These are phyloP conservation scores for Melastoma candidum DNA, from an alignment of 441 rosid species.

Conservation along the genomic window DNA sequence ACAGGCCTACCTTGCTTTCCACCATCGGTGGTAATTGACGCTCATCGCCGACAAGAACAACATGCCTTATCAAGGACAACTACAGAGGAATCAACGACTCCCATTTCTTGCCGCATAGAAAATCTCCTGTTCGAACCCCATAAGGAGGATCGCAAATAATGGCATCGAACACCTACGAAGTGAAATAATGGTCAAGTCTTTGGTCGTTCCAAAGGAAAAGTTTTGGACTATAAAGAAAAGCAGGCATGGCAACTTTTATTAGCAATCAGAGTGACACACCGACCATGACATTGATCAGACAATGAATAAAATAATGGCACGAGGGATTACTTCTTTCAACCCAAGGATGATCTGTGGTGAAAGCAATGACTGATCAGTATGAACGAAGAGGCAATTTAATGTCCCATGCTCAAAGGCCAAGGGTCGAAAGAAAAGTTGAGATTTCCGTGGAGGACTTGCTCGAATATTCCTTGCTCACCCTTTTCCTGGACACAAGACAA, in stretches of 20 bases:
- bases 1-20: too few species aligned
- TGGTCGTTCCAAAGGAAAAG: not conserved
- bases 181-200: not conserved
- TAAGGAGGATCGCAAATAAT: conserved; percentile 93
- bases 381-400: not conserved
- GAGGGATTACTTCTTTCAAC: conserved; percentile 60
- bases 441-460: conserved; percentile 86
- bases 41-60: too few species aligned
- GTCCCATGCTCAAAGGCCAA: conserved; percentile 41
- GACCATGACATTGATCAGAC: not conserved
- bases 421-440: conserved; percentile 90
- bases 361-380: not conserved
- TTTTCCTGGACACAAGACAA: conserved; percentile 26
- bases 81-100: conserved; percentile 43
- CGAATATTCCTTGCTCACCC: conserved; percentile 80
- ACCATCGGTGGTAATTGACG: too few species aligned
- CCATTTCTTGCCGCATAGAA: conserved; percentile 49
- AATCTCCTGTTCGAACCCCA: conserved; percentile 87
- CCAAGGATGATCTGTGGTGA: conserved; percentile 82
- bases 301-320: not conserved
- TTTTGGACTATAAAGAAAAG: not conserved
- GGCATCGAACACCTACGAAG: conserved; percentile 69
- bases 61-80: too few species aligned
- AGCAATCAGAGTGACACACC: not conserved
- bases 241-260: not conserved